Conservation (phyloP, 179 eudicot genomes). For the Monotropa hypopitys region DNA sequence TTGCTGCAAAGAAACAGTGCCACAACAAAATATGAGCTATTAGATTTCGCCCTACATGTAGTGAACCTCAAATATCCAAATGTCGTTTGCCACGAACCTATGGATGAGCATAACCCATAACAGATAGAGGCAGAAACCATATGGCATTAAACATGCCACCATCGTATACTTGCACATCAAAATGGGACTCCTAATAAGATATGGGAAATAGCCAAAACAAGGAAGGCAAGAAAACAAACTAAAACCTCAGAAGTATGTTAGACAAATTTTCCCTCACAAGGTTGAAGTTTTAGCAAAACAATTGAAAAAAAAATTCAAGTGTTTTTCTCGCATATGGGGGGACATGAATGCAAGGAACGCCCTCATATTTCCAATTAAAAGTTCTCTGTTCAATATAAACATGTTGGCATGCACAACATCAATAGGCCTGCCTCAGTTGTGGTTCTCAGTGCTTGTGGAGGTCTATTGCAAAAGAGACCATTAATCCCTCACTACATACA, state of each 20-base stretch:
- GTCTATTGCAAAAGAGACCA: background rate
- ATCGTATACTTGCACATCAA: background rate
- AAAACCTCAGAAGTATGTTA: background rate
- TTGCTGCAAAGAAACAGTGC: slow-evolving; percentile 45
- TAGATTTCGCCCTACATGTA: background rate
- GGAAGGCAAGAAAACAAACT: background rate
- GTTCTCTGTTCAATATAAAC: background rate
- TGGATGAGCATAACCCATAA: background rate
- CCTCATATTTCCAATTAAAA: background rate
- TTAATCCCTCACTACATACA: background rate
- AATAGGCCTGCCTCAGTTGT: background rate
- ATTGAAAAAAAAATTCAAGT: background rate
- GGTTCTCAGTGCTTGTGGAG: background rate
- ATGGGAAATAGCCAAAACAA: background rate
- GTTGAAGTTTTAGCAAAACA: background rate
- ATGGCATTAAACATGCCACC: background rate
- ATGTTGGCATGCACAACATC: background rate
- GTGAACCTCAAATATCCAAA: background rate
- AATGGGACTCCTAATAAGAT: background rate
- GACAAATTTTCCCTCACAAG: background rate
- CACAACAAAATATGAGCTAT: background rate
- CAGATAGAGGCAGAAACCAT: background rate
- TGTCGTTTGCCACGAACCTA: background rate
- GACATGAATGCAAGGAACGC: background rate
- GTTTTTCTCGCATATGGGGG: background rate